Conservation (phyloP, 306 rosid genomes). For the Nissolia schottii region DNA sequence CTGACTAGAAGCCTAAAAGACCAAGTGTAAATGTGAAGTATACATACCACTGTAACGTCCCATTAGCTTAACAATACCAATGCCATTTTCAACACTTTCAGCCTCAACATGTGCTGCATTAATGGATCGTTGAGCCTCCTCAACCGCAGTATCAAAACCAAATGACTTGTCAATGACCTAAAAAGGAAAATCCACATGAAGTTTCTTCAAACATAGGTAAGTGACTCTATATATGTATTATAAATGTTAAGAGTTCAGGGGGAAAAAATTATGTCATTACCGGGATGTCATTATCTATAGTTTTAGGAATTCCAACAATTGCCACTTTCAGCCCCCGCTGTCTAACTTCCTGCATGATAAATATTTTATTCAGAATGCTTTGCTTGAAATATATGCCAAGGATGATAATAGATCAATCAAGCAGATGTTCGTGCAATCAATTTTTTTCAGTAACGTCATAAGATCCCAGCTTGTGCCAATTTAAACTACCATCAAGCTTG, state of each 20-base stretch:
- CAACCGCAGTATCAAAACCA: conserved; percentile 93
- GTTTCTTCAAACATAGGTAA: conserved; percentile 26
- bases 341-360: conserved; percentile 66
- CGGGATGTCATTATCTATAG: conserved; percentile 95
- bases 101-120: conserved; percentile 94
- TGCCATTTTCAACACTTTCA: conserved; percentile 77
- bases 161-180: conserved; percentile 90
- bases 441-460: background rate
- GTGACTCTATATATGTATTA: conserved; percentile 28
- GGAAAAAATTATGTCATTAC: conserved; percentile 37
- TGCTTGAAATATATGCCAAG: background rate
- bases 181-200: conserved; percentile 23
- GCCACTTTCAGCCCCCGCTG: conserved; percentile 83
- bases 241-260: conserved; percentile 8
- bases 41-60: conserved; percentile 84
- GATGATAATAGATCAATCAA: conserved; percentile 6
- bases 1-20: conserved; percentile 10
- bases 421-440: background rate
- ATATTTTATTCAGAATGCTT: conserved; percentile 18
- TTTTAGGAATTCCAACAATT: conserved; percentile 89
- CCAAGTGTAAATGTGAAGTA: conserved; percentile 14
- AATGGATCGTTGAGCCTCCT: conserved; percentile 97
- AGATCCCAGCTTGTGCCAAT: background rate
- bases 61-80: conserved; percentile 91
- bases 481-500: conserved; percentile 12